phyloP scores from a whole-genome alignment of 2,329 filamentous ascomycete species.

The Lojkania enalia region DNA sequence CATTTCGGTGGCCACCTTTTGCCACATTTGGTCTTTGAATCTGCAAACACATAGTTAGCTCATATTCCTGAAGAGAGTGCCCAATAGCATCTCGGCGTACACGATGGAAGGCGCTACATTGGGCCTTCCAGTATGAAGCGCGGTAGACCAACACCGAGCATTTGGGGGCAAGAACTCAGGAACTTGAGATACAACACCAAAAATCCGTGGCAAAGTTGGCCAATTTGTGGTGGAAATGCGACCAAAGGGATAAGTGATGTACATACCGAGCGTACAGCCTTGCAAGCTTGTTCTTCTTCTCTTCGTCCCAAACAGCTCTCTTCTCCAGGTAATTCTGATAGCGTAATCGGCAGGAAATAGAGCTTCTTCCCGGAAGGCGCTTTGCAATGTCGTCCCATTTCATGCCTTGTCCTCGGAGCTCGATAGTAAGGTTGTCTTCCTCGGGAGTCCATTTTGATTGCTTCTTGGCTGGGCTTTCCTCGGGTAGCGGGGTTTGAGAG shows the following conservation, averaged over 20 bases:
- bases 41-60: conserved; percentile 54
- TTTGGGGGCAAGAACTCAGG: neutral
- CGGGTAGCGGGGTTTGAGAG: conserved; percentile 42
- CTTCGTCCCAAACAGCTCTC: conserved; percentile 93
- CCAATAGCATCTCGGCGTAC: neutral
- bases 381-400: conserved; percentile 99
- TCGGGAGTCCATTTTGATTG: conserved; percentile 96
- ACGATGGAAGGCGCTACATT: no score
- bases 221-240: neutral
- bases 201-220: conserved; percentile 6
- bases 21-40: conserved; percentile 98
- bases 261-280: conserved; percentile 88
- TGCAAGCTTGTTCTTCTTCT: conserved; percentile 95
- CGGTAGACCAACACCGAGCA: conserved; percentile 5
- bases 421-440: conserved; percentile 91
- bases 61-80: conserved; percentile 2
- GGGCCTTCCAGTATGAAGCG: no score
- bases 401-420: conserved; percentile 86
- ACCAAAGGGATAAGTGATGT: conserved; percentile 16
- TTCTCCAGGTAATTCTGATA: conserved; percentile 98
- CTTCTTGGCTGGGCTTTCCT: conserved; percentile 45
- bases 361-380: conserved; percentile 83
- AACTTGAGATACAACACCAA: conserved; percentile 8
- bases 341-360: conserved; percentile 90
- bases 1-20: conserved; percentile 93